Percentiles rank a stretch among this genome's conserved stretches.
Conservation (phyloP, 805 yeast species). For the Blastobotrys terrestris region DNA sequence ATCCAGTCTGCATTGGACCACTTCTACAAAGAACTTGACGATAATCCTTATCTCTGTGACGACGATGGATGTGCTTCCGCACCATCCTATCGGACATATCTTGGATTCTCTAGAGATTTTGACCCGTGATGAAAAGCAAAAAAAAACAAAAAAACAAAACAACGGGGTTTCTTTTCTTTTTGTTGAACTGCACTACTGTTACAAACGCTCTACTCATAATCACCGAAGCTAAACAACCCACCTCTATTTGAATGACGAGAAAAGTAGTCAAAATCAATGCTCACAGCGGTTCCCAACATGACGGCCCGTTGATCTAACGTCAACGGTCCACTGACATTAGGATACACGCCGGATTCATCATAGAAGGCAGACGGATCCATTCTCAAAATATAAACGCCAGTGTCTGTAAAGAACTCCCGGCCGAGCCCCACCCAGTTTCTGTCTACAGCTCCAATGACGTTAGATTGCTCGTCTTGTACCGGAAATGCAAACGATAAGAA, state of each 20-base stretch:
- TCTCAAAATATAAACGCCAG: slow-evolving; percentile 83
- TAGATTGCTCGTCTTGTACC: slow-evolving; percentile 50
- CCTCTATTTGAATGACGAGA: slow-evolving; percentile 69
- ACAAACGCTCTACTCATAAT: slow-evolving; percentile 11
- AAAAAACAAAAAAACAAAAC: no score
- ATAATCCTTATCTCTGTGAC: slow-evolving; percentile 2
- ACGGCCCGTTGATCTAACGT: slow-evolving; percentile 81
- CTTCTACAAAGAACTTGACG: slow-evolving; percentile 3
- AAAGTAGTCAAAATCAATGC: slow-evolving; percentile 93
- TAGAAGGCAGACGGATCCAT: slow-evolving; percentile 66
- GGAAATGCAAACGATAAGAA: slow-evolving; percentile 85
- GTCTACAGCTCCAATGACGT: slow-evolving; percentile 69
- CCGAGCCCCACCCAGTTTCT: slow-evolving; percentile 95
- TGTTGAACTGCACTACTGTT: no score
- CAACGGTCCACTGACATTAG: slow-evolving; percentile 43
- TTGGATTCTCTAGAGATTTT: slow-evolving; percentile 12
- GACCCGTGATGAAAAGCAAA: no score
- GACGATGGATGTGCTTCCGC: neutral
- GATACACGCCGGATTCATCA: slow-evolving; percentile 49
- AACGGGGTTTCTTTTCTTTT: neutral
- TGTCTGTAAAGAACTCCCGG: slow-evolving; percentile 87
- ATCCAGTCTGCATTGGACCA: slow-evolving; percentile 8
- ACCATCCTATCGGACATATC: slow-evolving; percentile 13
- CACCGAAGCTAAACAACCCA: slow-evolving; percentile 18
- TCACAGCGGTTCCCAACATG: slow-evolving; percentile 78